Conservation (phyloP, 257 asterid genomes). For the Lantana camara region DNA sequence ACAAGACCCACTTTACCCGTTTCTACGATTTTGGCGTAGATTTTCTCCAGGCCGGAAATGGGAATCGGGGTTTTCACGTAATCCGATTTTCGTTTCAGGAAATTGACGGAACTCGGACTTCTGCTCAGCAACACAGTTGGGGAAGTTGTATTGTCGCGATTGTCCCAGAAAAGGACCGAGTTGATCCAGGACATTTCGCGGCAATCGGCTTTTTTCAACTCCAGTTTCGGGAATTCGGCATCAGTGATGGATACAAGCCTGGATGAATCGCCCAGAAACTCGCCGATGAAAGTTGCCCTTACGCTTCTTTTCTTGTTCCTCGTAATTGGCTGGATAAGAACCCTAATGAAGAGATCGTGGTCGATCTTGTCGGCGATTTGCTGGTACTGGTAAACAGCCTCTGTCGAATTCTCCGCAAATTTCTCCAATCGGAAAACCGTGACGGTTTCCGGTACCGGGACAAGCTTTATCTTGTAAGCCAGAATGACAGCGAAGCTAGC, state of each 20-base stretch:
- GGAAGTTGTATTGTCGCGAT: slow-evolving; percentile 36
- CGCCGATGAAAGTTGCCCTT: slow-evolving; percentile 44
- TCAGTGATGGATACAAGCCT: slow-evolving; percentile 31
- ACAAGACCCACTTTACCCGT: slow-evolving; percentile 39
- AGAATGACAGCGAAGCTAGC: slow-evolving; percentile 56
- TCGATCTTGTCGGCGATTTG: slow-evolving; percentile 32
- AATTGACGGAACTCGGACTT: slow-evolving; percentile 32
- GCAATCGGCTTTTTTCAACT: slow-evolving; percentile 37
- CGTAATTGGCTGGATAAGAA: slow-evolving; percentile 37
- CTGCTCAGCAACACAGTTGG: slow-evolving; percentile 35
- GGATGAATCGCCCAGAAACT: slow-evolving; percentile 45
- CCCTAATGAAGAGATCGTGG: slow-evolving; percentile 42
- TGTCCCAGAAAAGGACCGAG: slow-evolving; percentile 48
- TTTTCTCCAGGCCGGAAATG: slow-evolving; percentile 25
- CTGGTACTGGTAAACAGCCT: slow-evolving; percentile 47
- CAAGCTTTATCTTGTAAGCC: slow-evolving; percentile 46
- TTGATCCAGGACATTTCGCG: slow-evolving; percentile 66
- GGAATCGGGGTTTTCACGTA: slow-evolving; percentile 52
- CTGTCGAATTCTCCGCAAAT: slow-evolving; percentile 26
- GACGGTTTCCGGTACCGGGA: slow-evolving; percentile 52
- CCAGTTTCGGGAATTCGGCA: slow-evolving; percentile 41
- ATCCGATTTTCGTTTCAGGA: slow-evolving; percentile 66
- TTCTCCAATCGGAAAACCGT: slow-evolving; percentile 47
- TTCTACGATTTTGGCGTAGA: slow-evolving; percentile 35
- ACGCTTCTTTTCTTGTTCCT: slow-evolving; percentile 32